phyloP scores from a whole-genome alignment of 2,329 filamentous ascomycete species.

The Herpotrichia juniperi region DNA sequence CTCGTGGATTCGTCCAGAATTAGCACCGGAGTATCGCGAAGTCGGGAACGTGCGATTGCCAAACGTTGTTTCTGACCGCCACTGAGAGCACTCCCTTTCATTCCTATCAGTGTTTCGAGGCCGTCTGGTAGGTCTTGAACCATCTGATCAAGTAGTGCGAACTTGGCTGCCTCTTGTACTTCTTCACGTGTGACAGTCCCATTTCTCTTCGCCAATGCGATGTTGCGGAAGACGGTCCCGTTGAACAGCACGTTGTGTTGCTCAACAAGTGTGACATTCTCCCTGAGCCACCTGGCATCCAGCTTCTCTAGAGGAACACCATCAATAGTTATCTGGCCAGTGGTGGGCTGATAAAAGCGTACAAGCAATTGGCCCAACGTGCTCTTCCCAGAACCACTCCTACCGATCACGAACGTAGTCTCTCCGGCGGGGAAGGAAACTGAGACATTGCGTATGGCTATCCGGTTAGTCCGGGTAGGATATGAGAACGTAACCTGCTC shows the following conservation, averaged over 20 bases:
- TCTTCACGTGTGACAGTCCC: conserved; percentile 58
- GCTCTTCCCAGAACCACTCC: conserved; percentile 91
- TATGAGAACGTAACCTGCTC: conserved; percentile 80
- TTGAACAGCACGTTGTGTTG: conserved; percentile 83
- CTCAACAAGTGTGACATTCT: conserved; percentile 80
- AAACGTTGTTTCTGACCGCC: conserved; percentile 86
- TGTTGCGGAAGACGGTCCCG: conserved; percentile 78
- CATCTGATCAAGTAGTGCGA: conserved; percentile 72
- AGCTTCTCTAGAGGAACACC: conserved; percentile 66
- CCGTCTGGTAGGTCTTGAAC: conserved; percentile 71
- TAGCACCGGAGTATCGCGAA: conserved; percentile 79
- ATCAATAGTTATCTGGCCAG: conserved; percentile 74
- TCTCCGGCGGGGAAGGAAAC: conserved; percentile 75
- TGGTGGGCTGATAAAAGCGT: conserved; percentile 72
- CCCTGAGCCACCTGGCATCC: conserved; percentile 73
- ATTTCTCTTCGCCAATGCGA: conserved; percentile 71
- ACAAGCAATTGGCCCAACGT: conserved; percentile 82
- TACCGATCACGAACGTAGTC: conserved; percentile 81
- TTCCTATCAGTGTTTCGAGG: conserved; percentile 73
- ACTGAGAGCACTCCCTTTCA: conserved; percentile 73
- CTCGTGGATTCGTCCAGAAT: conserved; percentile 90
- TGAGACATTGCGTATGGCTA: conserved; percentile 65
- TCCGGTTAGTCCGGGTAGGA: conserved; percentile 68
- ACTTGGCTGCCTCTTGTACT: conserved; percentile 66
- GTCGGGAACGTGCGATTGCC: conserved; percentile 76